phyloP scores from a whole-genome alignment of 169 alveolate species.

The Plasmodium berghei region DNA sequence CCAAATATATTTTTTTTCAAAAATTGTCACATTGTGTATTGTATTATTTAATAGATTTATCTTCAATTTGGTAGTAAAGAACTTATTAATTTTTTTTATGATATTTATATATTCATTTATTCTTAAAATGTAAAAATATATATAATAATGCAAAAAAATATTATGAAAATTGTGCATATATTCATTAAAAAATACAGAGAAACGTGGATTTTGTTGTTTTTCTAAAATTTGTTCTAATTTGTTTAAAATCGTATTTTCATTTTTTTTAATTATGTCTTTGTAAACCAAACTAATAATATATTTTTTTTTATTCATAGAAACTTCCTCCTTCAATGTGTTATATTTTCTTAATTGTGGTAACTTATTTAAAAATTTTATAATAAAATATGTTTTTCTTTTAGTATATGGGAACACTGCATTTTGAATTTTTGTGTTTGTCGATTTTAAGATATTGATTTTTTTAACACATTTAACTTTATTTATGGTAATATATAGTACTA shows the following conservation, averaged over 20 bases:
- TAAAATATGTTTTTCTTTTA: slow-evolving; percentile 2
- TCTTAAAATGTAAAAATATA: slow-evolving; percentile 13
- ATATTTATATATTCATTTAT: neutral
- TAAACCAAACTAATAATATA: slow-evolving; percentile 24
- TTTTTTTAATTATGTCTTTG: slow-evolving; percentile 32
- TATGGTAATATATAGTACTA: neutral
- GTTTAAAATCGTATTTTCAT: slow-evolving; percentile 17
- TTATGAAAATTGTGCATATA: slow-evolving; percentile 23
- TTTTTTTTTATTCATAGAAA: slow-evolving; percentile 48
- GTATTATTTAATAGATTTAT: slow-evolving; percentile 12
- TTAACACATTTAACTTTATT: slow-evolving; percentile 1
- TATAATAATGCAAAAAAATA: slow-evolving; percentile 34
- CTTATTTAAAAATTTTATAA: slow-evolving; percentile 21
- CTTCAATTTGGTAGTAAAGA: slow-evolving; percentile 21
- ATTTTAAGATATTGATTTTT: neutral
- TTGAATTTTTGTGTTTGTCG: neutral
- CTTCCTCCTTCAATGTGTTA: slow-evolving; percentile 7
- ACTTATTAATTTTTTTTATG: slow-evolving; percentile 18
- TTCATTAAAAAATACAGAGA: slow-evolving; percentile 33
- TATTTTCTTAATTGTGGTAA: neutral
- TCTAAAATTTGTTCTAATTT: slow-evolving; percentile 25
- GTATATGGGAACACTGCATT: neutral
- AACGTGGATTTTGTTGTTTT: slow-evolving; percentile 30
- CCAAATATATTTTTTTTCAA: slow-evolving; percentile 63
- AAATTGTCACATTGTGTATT: neutral